These are phyloP conservation scores for Sanghuangporus baumii DNA, from an alignment of 1,284 basidiomycete genomes.

Conservation along the genomic window DNA sequence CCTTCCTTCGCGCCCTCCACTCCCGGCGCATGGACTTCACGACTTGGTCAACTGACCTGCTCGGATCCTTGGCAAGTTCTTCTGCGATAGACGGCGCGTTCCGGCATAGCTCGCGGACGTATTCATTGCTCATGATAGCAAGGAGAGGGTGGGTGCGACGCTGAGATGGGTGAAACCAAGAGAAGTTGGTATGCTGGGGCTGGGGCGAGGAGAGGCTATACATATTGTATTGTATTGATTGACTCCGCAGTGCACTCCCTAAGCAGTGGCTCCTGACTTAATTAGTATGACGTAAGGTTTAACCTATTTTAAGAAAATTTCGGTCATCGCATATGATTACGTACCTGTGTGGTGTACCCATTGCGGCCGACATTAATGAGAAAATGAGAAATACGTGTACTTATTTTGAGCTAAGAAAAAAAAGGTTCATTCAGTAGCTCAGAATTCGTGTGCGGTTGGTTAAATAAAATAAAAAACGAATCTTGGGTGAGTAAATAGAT, in stretches of 20 bases:
- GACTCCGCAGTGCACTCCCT: neutral
- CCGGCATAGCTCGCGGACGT: constrained; percentile 3
- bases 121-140: constrained; percentile 6
- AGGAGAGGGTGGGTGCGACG: neutral
- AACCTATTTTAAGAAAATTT: neutral
- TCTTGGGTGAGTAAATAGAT: too few species aligned
- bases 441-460: too few species aligned
- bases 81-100: constrained; percentile 9
- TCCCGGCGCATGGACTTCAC: neutral
- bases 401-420: too few species aligned
- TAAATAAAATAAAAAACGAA: too few species aligned
- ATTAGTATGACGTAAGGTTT: neutral
- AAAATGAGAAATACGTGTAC: too few species aligned
- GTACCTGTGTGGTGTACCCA: neutral
- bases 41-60: neutral
- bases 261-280: neutral
- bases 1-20: neutral
- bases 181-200: neutral
- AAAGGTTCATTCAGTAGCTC: too few species aligned
- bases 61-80: constrained; percentile 12
- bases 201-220: neutral
- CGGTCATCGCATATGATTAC: neutral
- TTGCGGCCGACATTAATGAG: too few species aligned
- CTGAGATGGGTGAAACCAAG: neutral
- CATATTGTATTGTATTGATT: neutral